Evolutionary conservation across 2,329 filamentous ascomycete genomes (phyloP), one percentile per base, ranked within the genome.

Genomic region (Cercospora citrullina): DNA sequence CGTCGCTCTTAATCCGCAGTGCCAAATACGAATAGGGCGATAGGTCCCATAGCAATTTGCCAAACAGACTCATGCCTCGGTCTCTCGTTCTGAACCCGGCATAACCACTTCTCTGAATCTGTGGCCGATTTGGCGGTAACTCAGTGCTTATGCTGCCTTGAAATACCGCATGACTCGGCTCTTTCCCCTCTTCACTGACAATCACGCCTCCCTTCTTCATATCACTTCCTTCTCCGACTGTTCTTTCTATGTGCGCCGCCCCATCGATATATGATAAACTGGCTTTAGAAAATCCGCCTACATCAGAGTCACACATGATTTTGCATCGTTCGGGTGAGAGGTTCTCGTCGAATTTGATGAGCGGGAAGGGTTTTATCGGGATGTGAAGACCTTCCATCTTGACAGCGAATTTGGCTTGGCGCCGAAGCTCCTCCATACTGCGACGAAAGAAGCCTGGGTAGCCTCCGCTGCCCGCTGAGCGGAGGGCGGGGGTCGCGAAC

Each of bases 11-110:
- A 74, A 99, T 86, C 14, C 94, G 90, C 76, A 99, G 81, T 0
- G 93, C 94, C 9, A 99, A 89, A 80, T 93, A 97, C 12, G 86
- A 83, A 81, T 96, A 98, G 2, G 91, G 89, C 75, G 97, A 94
- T 63, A 97, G 90, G 77, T 98, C 90, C 92, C 93, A 97, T 23
- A 93, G 82, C 36, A 91, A 84, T 65, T 89, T 90, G 48, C 95
- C 95, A 76, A 98, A 97, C n/a, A 97, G 79, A 21, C 92, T 96
- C 8, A 88, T 82, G 4, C 86, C 86, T 59, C 89, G 87, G 76
- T 97, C 93, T 60, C 87, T 84, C 21, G 96, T 98, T 67, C 94
- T 87, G 84, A 93, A 99, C 2, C 91, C 95, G 1, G 95, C 94
- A 79, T 94, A 99, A 55, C 95, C 95, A 68, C 89, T 90, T 55